Conservation (phyloP, 2,329 filamentous ascomycete species). For the Hymenoscyphus infarciens region DNA sequence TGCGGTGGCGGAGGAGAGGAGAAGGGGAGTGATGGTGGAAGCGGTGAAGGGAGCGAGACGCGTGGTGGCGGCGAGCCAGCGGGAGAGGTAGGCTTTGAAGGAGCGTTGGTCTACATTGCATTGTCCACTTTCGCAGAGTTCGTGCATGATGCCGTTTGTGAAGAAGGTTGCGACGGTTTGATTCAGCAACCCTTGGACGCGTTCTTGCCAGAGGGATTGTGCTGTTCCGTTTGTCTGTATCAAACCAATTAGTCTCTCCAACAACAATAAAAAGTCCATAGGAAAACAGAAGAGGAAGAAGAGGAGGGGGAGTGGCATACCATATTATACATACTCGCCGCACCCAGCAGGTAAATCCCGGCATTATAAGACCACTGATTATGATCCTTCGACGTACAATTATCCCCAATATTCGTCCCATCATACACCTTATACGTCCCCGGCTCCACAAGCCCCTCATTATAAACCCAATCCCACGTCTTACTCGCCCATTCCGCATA, state of each 20-base stretch:
- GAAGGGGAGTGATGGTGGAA: constrained; percentile 48
- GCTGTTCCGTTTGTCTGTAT: constrained; percentile 29
- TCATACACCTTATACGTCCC: constrained; percentile 55
- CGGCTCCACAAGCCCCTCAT: constrained; percentile 53
- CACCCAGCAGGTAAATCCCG: constrained; percentile 61
- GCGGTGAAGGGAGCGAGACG: constrained; percentile 61
- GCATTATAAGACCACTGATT: constrained; percentile 69
- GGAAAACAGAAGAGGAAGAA: background rate
- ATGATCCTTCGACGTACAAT: constrained; percentile 55
- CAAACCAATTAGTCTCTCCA: background rate
- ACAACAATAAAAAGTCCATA: no score
- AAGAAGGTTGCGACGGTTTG: constrained; percentile 51
- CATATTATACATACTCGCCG: constrained; percentile 45
- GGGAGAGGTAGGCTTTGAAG: constrained; percentile 60
- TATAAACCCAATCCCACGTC: constrained; percentile 65
- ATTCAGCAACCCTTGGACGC: constrained; percentile 53
- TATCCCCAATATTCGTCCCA: constrained; percentile 52
- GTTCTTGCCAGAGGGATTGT: constrained; percentile 49
- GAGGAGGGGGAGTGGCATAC: constrained; percentile 34
- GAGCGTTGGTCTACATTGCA: constrained; percentile 62
- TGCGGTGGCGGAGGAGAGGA: constrained; percentile 50
- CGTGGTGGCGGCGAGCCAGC: constrained; percentile 59
- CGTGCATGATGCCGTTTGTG: constrained; percentile 57
- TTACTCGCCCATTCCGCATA: constrained; percentile 76
- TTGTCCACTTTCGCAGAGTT: constrained; percentile 55